phyloP scores from a whole-genome alignment of 2,329 filamentous ascomycete species.

The Pseudogymnoascus verrucosus region DNA sequence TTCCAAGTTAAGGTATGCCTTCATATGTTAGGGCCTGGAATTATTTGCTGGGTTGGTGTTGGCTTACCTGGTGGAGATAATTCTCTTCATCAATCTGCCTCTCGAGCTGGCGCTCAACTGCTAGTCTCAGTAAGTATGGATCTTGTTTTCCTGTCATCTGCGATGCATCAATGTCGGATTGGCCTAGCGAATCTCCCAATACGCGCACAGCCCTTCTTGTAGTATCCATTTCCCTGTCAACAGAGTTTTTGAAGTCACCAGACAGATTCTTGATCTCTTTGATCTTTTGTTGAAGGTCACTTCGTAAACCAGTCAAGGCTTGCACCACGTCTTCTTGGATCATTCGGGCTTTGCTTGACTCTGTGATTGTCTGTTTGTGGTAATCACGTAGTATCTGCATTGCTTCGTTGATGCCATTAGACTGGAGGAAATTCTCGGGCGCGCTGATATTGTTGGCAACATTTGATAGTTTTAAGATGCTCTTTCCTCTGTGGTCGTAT shows the following conservation, averaged over 20 bases:
- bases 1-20: slow-evolving; percentile 93
- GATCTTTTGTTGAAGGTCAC: slow-evolving; percentile 88
- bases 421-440: slow-evolving; percentile 67
- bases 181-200: slow-evolving; percentile 73
- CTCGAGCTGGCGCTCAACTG: slow-evolving; percentile 84
- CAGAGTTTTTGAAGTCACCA: slow-evolving; percentile 92
- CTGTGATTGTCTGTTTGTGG: slow-evolving; percentile 70
- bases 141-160: slow-evolving; percentile 78
- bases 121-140: slow-evolving; percentile 78
- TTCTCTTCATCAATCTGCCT: slow-evolving; percentile 95
- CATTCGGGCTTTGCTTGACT: slow-evolving; percentile 81
- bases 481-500: slow-evolving; percentile 80
- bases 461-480: slow-evolving; percentile 73
- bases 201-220: slow-evolving; percentile 72
- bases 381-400: slow-evolving; percentile 72
- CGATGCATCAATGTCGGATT: slow-evolving; percentile 70
- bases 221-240: slow-evolving; percentile 86
- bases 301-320: slow-evolving; percentile 75
- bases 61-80: slow-evolving; percentile 67
- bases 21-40: slow-evolving; percentile 11
- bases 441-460: slow-evolving; percentile 72
- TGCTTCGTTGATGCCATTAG: slow-evolving; percentile 82
- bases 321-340: slow-evolving; percentile 88
- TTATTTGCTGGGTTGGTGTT: neutral
- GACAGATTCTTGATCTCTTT: slow-evolving; percentile 95